Evolutionary conservation across 1,139 yeast genomes (phyloP).

Genomic region (Kluyveromyces marxianus): DNA sequence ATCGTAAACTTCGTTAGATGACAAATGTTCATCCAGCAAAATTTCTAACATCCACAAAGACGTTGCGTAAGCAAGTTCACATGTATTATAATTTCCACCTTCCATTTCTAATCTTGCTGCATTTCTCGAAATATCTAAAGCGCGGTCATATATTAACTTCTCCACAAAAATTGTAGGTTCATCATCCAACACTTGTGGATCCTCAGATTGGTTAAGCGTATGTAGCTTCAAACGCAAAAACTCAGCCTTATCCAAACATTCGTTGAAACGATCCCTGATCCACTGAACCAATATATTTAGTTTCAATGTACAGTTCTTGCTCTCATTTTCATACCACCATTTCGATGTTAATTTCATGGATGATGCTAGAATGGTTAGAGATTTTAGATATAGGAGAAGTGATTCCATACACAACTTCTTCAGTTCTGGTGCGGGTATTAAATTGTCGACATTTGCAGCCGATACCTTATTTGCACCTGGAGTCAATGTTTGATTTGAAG

Average conservation of each 20-base stretch:
- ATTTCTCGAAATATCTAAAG: slow-evolving; percentile 81
- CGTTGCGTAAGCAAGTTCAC: slow-evolving; percentile 84
- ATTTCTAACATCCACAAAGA: slow-evolving; percentile 95
- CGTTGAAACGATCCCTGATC: slow-evolving; percentile 85
- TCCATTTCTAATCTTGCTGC: slow-evolving; percentile 86
- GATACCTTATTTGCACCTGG: slow-evolving; percentile 11
- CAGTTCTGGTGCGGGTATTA: slow-evolving; percentile 39
- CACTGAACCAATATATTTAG: slow-evolving; percentile 84
- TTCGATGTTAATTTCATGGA: slow-evolving; percentile 80
- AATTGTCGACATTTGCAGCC: slow-evolving; percentile 23
- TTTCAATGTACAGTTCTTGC: slow-evolving; percentile 35
- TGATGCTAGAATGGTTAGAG: slow-evolving; percentile 69
- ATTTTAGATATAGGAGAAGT: slow-evolving; percentile 72
- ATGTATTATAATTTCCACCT: slow-evolving; percentile 66
- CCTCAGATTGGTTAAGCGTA: slow-evolving; percentile 8
- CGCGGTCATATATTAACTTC: slow-evolving; percentile 82
- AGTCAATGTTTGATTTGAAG: slow-evolving; percentile 6
- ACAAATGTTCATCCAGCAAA: slow-evolving; percentile 40
- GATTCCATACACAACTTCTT: slow-evolving; percentile 47
- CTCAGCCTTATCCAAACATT: slow-evolving; percentile 82
- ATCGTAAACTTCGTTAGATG: slow-evolving; percentile 37
- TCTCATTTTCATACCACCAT: slow-evolving; percentile 70
- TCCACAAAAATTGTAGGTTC: slow-evolving; percentile 52
- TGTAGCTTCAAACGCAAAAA: slow-evolving; percentile 36
- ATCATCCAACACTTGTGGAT: slow-evolving; percentile 5